Percentiles rank a stretch among this genome's conserved stretches.
Evolutionary conservation across 495 filamentous ascomycete species (phyloP).

Genomic region (Thermothielavioides terrestris): DNA sequence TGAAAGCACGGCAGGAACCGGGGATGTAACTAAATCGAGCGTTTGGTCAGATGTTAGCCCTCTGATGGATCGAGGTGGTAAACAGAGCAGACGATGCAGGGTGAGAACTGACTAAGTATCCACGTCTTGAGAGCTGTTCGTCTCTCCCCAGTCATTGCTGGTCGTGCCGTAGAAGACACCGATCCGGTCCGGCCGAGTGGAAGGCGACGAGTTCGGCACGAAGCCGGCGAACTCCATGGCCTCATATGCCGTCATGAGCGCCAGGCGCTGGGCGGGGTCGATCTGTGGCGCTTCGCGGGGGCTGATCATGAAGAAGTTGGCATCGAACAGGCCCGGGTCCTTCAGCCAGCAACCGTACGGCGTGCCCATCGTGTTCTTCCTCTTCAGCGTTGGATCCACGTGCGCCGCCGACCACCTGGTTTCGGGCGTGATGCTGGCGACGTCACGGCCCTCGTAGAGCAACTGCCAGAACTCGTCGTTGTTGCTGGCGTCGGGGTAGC

Average conservation of each 20-base stretch:
- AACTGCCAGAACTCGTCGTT: conserved; percentile 59
- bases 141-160: conserved; percentile 77
- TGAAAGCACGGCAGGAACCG: conserved; percentile 71
- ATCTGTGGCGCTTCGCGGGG: conserved; percentile 76
- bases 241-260: conserved; percentile 73
- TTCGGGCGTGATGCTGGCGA: conserved; percentile 49
- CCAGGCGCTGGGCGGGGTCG: conserved; percentile 76
- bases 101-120: conserved; percentile 92
- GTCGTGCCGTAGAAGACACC: conserved; percentile 84
- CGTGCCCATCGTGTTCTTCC: conserved; percentile 64
- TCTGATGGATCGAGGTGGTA: too few species aligned
- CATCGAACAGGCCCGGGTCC: conserved; percentile 69
- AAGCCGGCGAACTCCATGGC: conserved; percentile 80
- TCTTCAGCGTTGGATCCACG: conserved; percentile 59
- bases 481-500: conserved; percentile 55
- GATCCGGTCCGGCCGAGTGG: conserved; percentile 69
- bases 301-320: conserved; percentile 86
- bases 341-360: conserved; percentile 78
- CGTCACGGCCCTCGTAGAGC: conserved; percentile 51
- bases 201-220: conserved; percentile 70
- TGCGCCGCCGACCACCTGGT: conserved; percentile 66
- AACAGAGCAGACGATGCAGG: too few species aligned
- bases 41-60: too few species aligned
- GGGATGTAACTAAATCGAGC: too few species aligned
- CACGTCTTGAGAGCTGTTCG: conserved; percentile 72